Evolutionary conservation across 2,329 filamentous ascomycete genomes (phyloP).

Genomic region (Truncatella angustata): DNA sequence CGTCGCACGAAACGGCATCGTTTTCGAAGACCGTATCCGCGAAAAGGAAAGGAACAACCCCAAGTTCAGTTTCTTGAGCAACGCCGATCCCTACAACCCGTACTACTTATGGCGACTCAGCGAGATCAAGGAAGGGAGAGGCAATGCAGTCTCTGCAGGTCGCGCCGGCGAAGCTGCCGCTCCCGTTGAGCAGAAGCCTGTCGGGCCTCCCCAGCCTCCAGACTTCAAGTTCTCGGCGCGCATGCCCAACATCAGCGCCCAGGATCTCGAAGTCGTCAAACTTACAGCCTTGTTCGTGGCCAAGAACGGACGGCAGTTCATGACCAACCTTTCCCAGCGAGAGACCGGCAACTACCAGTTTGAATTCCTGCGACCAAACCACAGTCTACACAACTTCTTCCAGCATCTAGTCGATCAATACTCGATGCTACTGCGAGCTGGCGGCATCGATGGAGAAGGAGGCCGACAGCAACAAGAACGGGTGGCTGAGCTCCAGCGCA

Average conservation of each 20-base stretch:
- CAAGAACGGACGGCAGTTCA: slow-evolving; percentile 87
- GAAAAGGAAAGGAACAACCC: slow-evolving; percentile 80
- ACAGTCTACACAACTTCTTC: slow-evolving; percentile 96
- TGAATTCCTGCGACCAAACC: slow-evolving; percentile 91
- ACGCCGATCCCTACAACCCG: slow-evolving; percentile 77
- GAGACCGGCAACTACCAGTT: slow-evolving; percentile 93
- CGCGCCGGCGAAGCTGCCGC: slow-evolving; percentile 62
- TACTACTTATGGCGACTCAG: slow-evolving; percentile 90
- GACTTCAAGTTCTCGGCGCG: slow-evolving; percentile 92
- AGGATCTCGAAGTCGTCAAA: slow-evolving; percentile 74
- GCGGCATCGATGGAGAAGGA: slow-evolving; percentile 63
- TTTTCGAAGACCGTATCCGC: slow-evolving; percentile 80
- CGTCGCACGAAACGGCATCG: slow-evolving; percentile 65
- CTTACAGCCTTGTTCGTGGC: slow-evolving; percentile 90
- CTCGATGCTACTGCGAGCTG: slow-evolving; percentile 69
- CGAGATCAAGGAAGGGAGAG: slow-evolving; percentile 82
- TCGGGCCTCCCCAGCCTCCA: slow-evolving; percentile 80
- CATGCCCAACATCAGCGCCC: slow-evolving; percentile 95
- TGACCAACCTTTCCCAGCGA: slow-evolving; percentile 84
- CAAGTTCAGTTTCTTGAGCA: slow-evolving; percentile 87
- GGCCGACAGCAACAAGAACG: slow-evolving; percentile 71
- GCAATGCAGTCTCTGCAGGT: slow-evolving; percentile 75
- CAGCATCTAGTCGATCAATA: slow-evolving; percentile 92
- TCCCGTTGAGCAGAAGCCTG: slow-evolving; percentile 62
- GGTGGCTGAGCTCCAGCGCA: slow-evolving; percentile 69